phyloP scores from a whole-genome alignment of 2,329 filamentous ascomycete species.

The Chaetothyriales sp. region DNA sequence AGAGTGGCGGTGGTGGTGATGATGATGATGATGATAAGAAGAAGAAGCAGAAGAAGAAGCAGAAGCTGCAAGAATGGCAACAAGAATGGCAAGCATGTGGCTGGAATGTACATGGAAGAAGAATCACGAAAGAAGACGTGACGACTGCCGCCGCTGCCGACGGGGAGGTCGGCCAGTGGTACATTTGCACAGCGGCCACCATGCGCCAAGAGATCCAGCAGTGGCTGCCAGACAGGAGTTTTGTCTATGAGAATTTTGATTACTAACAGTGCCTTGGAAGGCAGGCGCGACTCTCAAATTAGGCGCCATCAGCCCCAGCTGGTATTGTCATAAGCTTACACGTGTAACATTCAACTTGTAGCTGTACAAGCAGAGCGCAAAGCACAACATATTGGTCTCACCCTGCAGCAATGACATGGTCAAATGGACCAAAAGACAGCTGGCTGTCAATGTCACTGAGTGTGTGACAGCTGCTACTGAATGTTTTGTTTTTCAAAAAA shows the following conservation, averaged over 20 bases:
- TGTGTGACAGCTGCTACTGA: background rate
- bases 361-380: too few species aligned
- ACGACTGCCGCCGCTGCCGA: constrained; percentile 23
- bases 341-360: too few species aligned
- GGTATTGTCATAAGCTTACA: too few species aligned
- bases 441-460: too few species aligned
- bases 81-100: constrained; percentile 24
- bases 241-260: constrained; percentile 48
- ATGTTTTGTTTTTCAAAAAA: too few species aligned
- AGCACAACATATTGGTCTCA: too few species aligned
- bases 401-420: too few species aligned
- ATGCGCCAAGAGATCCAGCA: constrained; percentile 37
- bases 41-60: constrained; percentile 22
- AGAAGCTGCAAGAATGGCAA: too few species aligned
- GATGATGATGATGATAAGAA: constrained; percentile 26
- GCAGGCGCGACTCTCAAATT: too few species aligned
- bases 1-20: constrained; percentile 16
- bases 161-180: constrained; percentile 36
- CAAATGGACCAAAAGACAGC: too few species aligned
- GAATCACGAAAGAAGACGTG: constrained; percentile 37
- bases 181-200: constrained; percentile 42
- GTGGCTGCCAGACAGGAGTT: constrained; percentile 43
- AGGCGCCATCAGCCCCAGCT: too few species aligned
- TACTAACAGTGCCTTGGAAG: constrained; percentile 33
- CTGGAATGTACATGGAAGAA: constrained; percentile 29